Evolutionary conservation across 805 yeast species (phyloP).

Genomic region (Metschnikowia amazonensis): DNA sequence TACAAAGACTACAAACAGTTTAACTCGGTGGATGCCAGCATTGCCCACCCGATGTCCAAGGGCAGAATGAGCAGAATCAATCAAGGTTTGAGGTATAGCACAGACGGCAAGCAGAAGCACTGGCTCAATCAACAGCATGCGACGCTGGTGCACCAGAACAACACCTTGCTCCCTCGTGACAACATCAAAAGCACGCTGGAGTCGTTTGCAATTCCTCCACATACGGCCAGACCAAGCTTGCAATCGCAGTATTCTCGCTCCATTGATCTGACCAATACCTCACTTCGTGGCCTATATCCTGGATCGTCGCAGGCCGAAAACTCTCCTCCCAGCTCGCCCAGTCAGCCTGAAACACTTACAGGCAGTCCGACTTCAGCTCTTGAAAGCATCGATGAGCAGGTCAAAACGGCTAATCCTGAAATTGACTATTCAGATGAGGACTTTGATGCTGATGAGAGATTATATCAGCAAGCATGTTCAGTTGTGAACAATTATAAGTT

Average conservation of each 20-base stretch:
- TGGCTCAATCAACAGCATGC: constrained; percentile 52
- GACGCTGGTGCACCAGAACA: constrained; percentile 8
- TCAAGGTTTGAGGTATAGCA: constrained; percentile 77
- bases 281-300: constrained; percentile 30
- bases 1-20: constrained; percentile 76
- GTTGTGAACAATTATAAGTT: constrained; percentile 21
- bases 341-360: background rate
- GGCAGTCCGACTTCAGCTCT: background rate
- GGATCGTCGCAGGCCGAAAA: constrained; percentile 24
- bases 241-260: constrained; percentile 24
- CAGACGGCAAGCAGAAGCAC: constrained; percentile 75
- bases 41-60: constrained; percentile 64
- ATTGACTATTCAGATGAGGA: constrained; percentile 31
- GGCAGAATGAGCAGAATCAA: constrained; percentile 66
- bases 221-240: constrained; percentile 4
- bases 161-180: constrained; percentile 2
- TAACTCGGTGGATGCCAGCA: constrained; percentile 70
- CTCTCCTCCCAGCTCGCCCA: constrained; percentile 23
- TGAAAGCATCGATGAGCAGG: constrained; percentile 21
- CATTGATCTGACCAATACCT: constrained; percentile 28
- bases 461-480: constrained; percentile 29
- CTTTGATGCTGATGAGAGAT: constrained; percentile 37
- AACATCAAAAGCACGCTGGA: constrained; percentile 29
- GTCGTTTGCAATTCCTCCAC: constrained; percentile 18
- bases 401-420: constrained; percentile 18